Percentiles rank a stretch among this genome's conserved stretches.
Conservation (phyloP, 345 rosid genomes). For the Sisymbrium irio region DNA sequence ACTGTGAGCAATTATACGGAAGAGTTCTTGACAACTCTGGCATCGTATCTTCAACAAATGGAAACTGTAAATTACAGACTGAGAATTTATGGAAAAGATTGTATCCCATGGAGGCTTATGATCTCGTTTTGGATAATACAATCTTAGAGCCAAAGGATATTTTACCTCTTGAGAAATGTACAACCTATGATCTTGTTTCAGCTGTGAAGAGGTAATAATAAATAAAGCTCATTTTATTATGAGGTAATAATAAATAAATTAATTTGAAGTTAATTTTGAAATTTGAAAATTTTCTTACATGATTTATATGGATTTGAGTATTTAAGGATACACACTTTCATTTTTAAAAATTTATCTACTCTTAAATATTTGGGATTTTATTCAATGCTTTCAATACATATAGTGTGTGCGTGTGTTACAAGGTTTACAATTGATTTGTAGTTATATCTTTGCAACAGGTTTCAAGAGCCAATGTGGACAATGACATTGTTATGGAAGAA, state of each 20-base stretch:
- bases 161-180: slow-evolving; percentile 47
- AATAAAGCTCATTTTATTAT: slow-evolving; percentile 75
- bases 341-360: background rate
- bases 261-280: background rate
- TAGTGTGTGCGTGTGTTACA: background rate
- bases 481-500: slow-evolving; percentile 63
- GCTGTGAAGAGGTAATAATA: slow-evolving; percentile 88
- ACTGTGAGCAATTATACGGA: slow-evolving; percentile 61
- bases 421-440: slow-evolving; percentile 43
- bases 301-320: background rate
- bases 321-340: slow-evolving; percentile 39
- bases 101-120: slow-evolving; percentile 68
- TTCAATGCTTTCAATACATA: background rate
- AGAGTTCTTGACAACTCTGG: slow-evolving; percentile 53
- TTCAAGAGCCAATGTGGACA: slow-evolving; percentile 55
- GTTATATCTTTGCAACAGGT: slow-evolving; percentile 66
- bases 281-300: background rate
- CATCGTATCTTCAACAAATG: slow-evolving; percentile 57
- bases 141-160: slow-evolving; percentile 12
- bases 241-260: slow-evolving; percentile 46
- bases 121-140: slow-evolving; percentile 41
- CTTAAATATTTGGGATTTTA: background rate
- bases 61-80: slow-evolving; percentile 41
- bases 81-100: slow-evolving; percentile 57
- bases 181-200: slow-evolving; percentile 67